Evolutionary conservation across 2,329 filamentous ascomycete species (phyloP).

Genomic region (Fusarium sp.): DNA sequence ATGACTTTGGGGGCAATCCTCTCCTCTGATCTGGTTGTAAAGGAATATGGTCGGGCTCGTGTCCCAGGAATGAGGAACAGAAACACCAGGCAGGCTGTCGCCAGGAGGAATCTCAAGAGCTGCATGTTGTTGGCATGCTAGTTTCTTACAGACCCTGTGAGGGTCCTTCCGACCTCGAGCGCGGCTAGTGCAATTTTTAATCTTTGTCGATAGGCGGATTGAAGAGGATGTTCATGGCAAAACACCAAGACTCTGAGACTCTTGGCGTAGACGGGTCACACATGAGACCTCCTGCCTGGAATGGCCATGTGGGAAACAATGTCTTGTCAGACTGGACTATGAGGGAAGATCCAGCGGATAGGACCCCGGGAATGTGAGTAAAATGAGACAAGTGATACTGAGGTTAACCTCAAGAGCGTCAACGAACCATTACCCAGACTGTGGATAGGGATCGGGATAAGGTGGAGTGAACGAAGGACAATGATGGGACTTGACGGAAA

Average conservation of each 20-base stretch:
- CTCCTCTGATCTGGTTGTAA: background rate
- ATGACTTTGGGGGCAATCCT: slow-evolving; percentile 68
- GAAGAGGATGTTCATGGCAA: background rate
- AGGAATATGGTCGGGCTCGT: slow-evolving; percentile 6
- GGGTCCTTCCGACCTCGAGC: background rate
- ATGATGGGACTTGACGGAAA: slow-evolving; percentile 21
- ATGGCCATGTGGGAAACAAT: slow-evolving; percentile 25
- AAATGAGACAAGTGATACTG: slow-evolving; percentile 11
- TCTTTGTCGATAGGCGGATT: background rate
- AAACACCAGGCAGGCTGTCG: background rate
- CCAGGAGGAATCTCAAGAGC: slow-evolving; percentile 8
- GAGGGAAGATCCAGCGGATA: background rate
- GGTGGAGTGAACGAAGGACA: slow-evolving; percentile 25
- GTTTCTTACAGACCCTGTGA: background rate
- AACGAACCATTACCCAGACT: slow-evolving; percentile 21
- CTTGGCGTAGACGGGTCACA: slow-evolving; percentile 20
- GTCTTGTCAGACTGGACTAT: slow-evolving; percentile 35
- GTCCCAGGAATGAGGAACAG: background rate
- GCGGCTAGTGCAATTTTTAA: slow-evolving; percentile 18
- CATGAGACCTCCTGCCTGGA: slow-evolving; percentile 11
- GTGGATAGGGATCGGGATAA: slow-evolving; percentile 14
- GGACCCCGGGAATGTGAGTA: background rate
- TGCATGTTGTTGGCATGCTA: slow-evolving; percentile 23
- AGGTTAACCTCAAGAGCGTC: slow-evolving; percentile 9
- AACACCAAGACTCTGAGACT: slow-evolving; percentile 16